Evolutionary conservation across 495 filamentous ascomycete species (phyloP).

Genomic region (Aspergillus leporis): DNA sequence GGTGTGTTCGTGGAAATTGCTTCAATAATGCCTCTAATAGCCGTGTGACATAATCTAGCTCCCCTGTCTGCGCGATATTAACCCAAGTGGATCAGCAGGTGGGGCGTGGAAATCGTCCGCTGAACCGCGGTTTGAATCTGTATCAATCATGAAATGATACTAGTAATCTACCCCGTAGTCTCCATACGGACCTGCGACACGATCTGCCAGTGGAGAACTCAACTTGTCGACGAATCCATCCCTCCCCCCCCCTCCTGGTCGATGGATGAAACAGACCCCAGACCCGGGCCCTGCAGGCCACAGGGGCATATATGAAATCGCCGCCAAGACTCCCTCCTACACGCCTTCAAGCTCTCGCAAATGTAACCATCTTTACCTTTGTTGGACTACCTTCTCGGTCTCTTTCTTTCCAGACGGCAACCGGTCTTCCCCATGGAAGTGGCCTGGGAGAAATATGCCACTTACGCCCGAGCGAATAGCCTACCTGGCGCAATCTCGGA

Average conservation of each 20-base stretch:
- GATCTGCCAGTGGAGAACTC: not conserved
- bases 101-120: conserved; percentile 1
- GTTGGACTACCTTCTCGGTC: not conserved
- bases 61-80: not conserved
- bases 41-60: too few relatives aligned
- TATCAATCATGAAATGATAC: conserved; percentile 1
- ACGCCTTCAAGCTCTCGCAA: not conserved
- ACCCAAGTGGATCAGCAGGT: not conserved
- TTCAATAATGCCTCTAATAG: too few relatives aligned
- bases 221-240: conserved; percentile 11
- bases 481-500: conserved; percentile 25
- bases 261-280: conserved; percentile 14
- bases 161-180: conserved; percentile 4
- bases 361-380: conserved; percentile 8
- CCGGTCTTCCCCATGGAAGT: conserved; percentile 16
- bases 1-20: too few relatives aligned
- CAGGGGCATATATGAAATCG: conserved; percentile 12
- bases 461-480: conserved; percentile 19
- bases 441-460: conserved; percentile 7
- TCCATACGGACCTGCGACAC: conserved; percentile 7
- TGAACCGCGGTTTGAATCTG: conserved; percentile 5
- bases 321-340: conserved; percentile 2
- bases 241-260: conserved; percentile 6
- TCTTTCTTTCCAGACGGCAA: conserved; percentile 11
- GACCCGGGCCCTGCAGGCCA: conserved; percentile 4